These are phyloP conservation scores for Helianthus annuus DNA, from an alignment of 129 eudicot species.

Conservation along the genomic window DNA sequence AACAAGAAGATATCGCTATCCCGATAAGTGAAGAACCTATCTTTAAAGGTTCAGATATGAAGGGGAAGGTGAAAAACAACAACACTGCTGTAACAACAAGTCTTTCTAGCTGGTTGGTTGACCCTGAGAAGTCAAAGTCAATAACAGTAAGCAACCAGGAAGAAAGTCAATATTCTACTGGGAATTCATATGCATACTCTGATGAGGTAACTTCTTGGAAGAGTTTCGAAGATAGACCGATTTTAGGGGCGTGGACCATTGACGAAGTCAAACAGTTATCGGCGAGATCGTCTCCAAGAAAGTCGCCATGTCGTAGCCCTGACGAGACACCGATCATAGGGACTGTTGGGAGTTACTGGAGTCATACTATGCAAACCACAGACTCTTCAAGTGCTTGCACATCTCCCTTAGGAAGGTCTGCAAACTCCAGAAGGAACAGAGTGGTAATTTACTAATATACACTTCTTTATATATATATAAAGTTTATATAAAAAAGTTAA, in stretches of 20 bases:
- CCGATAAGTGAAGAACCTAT: slow-evolving; percentile 40
- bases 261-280: slow-evolving; percentile 50
- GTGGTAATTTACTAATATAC: slow-evolving; percentile 38
- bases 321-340: slow-evolving; percentile 64
- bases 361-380: slow-evolving; percentile 42
- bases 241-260: slow-evolving; percentile 58
- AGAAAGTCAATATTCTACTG: slow-evolving; percentile 46
- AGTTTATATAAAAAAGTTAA: background rate
- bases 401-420: slow-evolving; percentile 24
- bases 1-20: slow-evolving; percentile 25
- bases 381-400: slow-evolving; percentile 38
- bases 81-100: slow-evolving; percentile 55
- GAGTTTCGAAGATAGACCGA: slow-evolving; percentile 56
- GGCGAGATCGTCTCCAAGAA: slow-evolving; percentile 46
- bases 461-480: background rate
- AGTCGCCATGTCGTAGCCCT: slow-evolving; percentile 45
- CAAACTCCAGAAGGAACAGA: slow-evolving; percentile 34
- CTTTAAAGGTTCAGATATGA: slow-evolving; percentile 12
- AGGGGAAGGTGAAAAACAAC: slow-evolving; percentile 18
- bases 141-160: slow-evolving; percentile 20
- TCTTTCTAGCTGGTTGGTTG: slow-evolving; percentile 81
- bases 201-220: slow-evolving; percentile 45
- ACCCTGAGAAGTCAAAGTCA: slow-evolving; percentile 35
- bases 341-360: slow-evolving; percentile 83
- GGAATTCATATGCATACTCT: slow-evolving; percentile 41